Conservation (phyloP, 83 land plant species). For the Larix sibirica region DNA sequence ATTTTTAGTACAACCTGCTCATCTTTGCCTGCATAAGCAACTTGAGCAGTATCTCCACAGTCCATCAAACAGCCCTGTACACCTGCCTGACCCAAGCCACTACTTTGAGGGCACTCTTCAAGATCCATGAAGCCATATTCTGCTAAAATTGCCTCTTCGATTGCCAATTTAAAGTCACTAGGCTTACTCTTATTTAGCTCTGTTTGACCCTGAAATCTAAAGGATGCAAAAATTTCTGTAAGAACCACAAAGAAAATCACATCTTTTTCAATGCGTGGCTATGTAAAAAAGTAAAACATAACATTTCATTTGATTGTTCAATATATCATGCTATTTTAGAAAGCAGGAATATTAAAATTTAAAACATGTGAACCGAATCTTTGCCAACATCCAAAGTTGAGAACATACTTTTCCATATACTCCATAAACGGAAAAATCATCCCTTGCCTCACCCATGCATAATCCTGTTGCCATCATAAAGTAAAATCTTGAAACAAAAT, state of each 20-base stretch:
- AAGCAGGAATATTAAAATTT: background rate
- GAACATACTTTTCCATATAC: constrained; percentile 50
- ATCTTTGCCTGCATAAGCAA: constrained; percentile 28
- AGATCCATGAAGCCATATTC: constrained; percentile 49
- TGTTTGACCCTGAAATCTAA: constrained; percentile 75
- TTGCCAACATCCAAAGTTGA: background rate
- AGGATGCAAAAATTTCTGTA: background rate
- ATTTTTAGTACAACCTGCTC: constrained; percentile 9
- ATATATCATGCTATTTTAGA: background rate
- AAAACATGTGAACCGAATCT: background rate
- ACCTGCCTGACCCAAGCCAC: background rate
- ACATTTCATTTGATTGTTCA: too few relatives aligned
- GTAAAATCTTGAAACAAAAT: background rate
- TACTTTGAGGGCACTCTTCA: background rate
- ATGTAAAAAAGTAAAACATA: background rate
- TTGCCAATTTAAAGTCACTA: constrained; percentile 60
- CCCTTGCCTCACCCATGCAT: constrained; percentile 92
- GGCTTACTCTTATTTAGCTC: constrained; percentile 54
- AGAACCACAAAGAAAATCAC: background rate
- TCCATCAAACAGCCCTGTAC: background rate
- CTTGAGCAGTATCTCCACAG: constrained; percentile 17
- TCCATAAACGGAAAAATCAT: constrained; percentile 84
- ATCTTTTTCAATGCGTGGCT: background rate
- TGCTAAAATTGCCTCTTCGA: constrained; percentile 72
- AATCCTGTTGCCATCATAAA: constrained; percentile 64